Evolutionary conservation across 2,329 filamentous ascomycete genomes (phyloP).

Genomic region (Lomentospora prolificans): DNA sequence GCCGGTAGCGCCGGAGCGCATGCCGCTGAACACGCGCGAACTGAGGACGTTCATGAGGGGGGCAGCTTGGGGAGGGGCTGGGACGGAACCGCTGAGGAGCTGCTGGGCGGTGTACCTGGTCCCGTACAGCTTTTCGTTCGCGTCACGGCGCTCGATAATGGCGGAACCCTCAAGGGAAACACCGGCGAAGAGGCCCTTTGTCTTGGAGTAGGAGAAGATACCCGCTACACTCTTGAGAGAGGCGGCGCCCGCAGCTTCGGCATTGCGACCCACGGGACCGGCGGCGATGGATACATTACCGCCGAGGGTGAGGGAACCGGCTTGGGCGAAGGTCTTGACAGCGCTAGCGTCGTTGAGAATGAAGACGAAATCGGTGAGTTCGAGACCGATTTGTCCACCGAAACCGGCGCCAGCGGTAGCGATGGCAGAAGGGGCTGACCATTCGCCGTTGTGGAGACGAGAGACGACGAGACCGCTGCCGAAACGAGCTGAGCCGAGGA

Average conservation of each 20-base stretch:
- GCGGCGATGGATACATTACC: constrained; percentile 95
- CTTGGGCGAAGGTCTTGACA: constrained; percentile 88
- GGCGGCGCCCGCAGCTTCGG: constrained; percentile 88
- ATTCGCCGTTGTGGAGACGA: constrained; percentile 64
- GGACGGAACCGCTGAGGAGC: constrained; percentile 68
- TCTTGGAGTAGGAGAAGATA: constrained; percentile 96
- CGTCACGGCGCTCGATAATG: constrained; percentile 88
- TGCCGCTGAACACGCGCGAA: constrained; percentile 72
- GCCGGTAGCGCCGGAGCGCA: constrained; percentile 27
- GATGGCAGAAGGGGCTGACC: constrained; percentile 76
- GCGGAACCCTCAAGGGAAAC: constrained; percentile 89
- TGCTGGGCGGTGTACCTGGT: constrained; percentile 71
- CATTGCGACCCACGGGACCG: constrained; percentile 86
- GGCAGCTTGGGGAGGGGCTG: constrained; percentile 70
- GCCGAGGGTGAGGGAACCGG: constrained; percentile 82
- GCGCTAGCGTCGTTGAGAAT: constrained; percentile 88
- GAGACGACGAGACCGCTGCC: constrained; percentile 76
- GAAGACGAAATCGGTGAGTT: constrained; percentile 92
- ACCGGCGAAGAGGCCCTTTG: constrained; percentile 92
- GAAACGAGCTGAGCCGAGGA: constrained; percentile 73
- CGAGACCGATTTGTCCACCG: constrained; percentile 78
- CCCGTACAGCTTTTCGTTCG: constrained; percentile 93
- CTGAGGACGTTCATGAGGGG: constrained; percentile 79
- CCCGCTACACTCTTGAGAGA: constrained; percentile 82
- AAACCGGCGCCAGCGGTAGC: constrained; percentile 73